Conservation (phyloP, 257 asterid genomes). For the Solanum peruvianum region DNA sequence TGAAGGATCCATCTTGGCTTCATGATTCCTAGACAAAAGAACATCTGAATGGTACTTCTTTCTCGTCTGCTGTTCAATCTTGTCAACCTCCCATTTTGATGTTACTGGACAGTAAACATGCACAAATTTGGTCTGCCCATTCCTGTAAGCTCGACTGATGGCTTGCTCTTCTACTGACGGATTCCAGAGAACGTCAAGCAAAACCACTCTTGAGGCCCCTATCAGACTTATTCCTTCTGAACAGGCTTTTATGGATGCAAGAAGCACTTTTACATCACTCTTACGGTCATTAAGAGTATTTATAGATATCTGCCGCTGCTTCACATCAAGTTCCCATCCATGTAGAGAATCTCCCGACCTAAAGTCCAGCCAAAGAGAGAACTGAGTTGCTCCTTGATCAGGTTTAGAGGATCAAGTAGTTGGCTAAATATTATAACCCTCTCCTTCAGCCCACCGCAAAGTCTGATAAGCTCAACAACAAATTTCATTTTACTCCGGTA, state of each 20-base stretch:
- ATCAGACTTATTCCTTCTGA: constrained; percentile 20
- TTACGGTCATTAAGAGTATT: neutral
- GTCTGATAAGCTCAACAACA: constrained; percentile 31
- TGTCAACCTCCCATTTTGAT: constrained; percentile 29
- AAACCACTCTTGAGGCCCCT: constrained; percentile 75
- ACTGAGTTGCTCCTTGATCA: constrained; percentile 14
- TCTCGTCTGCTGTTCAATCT: constrained; percentile 24
- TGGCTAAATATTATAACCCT: constrained; percentile 56
- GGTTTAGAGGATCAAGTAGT: constrained; percentile 34
- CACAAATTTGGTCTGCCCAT: constrained; percentile 59
- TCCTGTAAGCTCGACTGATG: constrained; percentile 62
- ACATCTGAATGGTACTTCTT: constrained; percentile 42
- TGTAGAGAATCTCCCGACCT: constrained; percentile 48
- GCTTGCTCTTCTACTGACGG: constrained; percentile 68
- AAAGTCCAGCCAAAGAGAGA: constrained; percentile 23
- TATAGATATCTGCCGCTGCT: neutral
- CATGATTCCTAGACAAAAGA: constrained; percentile 23
- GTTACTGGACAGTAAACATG: constrained; percentile 53
- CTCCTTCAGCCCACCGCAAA: constrained; percentile 19
- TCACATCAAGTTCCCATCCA: neutral
- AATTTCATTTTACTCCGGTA: constrained; percentile 55
- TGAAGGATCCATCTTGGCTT: neutral
- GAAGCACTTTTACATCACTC: neutral
- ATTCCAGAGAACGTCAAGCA: constrained; percentile 75
- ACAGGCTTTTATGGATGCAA: neutral